Evolutionary conservation across 768 basidiomycete species (phyloP).

Genomic region (Kwoniella bestiolae): DNA sequence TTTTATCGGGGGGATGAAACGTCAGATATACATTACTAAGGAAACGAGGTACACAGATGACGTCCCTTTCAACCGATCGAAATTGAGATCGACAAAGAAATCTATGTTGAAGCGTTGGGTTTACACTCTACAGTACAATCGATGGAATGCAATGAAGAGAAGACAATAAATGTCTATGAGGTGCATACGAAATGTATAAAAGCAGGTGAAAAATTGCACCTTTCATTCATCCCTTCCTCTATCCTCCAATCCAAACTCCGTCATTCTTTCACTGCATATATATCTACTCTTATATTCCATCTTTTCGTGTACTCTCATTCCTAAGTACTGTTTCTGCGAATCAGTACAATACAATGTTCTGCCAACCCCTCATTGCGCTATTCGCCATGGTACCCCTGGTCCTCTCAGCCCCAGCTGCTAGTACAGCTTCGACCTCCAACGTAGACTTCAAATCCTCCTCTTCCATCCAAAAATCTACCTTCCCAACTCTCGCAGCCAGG

Average conservation of each 20-base stretch:
- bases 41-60: not conserved
- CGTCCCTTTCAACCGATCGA: not conserved
- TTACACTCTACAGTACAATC: not conserved
- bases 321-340: not conserved
- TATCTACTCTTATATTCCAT: not conserved
- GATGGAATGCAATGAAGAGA: too few relatives aligned
- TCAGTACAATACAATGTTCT: not conserved
- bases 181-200: too few relatives aligned
- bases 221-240: not conserved
- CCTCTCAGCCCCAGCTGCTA: not conserved
- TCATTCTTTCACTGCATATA: not conserved
- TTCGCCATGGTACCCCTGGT: not conserved
- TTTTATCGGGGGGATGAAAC: not conserved
- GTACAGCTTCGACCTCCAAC: not conserved
- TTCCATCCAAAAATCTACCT: constrained; percentile 2
- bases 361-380: not conserved
- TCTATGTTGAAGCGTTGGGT: not conserved
- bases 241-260: not conserved
- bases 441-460: not conserved
- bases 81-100: not conserved
- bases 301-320: not conserved
- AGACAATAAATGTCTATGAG: too few relatives aligned
- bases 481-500: not conserved
- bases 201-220: too few relatives aligned
- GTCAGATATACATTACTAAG: not conserved